Conservation (phyloP, 1,284 basidiomycete species). For the Irpex sp. region DNA sequence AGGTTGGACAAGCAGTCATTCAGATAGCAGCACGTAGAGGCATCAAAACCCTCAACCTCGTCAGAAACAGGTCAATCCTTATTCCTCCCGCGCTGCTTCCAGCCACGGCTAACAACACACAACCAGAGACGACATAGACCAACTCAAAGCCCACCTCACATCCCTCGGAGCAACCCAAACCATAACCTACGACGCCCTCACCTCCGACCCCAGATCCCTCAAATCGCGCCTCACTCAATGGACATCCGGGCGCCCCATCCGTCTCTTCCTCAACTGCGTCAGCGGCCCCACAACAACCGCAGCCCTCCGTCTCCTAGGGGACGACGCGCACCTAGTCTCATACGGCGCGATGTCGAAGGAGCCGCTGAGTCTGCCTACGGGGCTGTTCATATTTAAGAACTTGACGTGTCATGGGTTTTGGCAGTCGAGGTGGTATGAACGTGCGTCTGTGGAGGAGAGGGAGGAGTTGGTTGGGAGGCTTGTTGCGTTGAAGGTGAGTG, state of each 20-base stretch:
- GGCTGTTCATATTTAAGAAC: constrained; percentile 80
- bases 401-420: constrained; percentile 72
- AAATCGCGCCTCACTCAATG: constrained; percentile 50
- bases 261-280: constrained; percentile 78
- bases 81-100: neutral
- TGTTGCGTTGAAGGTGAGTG: constrained; percentile 49
- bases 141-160: constrained; percentile 48
- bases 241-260: constrained; percentile 61
- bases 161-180: constrained; percentile 71
- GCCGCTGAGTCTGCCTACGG: constrained; percentile 74
- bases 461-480: constrained; percentile 49
- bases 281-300: constrained; percentile 65
- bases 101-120: neutral
- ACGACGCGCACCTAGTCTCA: constrained; percentile 71
- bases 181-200: constrained; percentile 69
- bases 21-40: constrained; percentile 72
- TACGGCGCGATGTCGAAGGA: constrained; percentile 89
- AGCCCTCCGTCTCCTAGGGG: constrained; percentile 65
- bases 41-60: constrained; percentile 74
- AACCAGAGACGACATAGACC: constrained; percentile 48
- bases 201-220: constrained; percentile 42
- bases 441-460: constrained; percentile 37
- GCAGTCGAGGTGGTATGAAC: constrained; percentile 71
- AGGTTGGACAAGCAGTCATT: constrained; percentile 80
- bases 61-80: constrained; percentile 58